Evolutionary conservation across 257 asterid species (phyloP), one percentile per base, ranked within the genome.

Genomic region (Ajuga chamaepitys): DNA sequence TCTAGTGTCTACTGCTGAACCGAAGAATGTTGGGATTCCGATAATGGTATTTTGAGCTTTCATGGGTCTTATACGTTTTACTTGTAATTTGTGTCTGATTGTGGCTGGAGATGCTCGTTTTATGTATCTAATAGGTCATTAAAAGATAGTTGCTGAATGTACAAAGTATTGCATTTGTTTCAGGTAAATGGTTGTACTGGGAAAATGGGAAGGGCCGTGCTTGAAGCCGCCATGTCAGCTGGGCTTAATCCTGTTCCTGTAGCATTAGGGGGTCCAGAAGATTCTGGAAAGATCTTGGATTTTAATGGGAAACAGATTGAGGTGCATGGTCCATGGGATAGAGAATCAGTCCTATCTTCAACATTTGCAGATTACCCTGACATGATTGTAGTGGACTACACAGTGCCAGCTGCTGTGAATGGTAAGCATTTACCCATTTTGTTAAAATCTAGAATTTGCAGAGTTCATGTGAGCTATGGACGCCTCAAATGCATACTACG

Each of bases 131-230:
- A 28, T 3, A 55, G 9, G 47, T 42, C 14, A 41, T 18, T 26
- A 22, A 32, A 50, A 32, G 57, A 51, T 26, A 45, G 12, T 9
- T 35, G 20, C 48, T 28, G 41, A 12, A 34, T 46, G 9, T 35
- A 2, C 14, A 26, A 32, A 48, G 35, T 2, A 9, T 58, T 70
- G 13, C 58, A 48, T 69, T 47, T 45, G 61, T 62, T 62, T 25
- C 59, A 92, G 98, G 95, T 92, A 58, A 92, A 89, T 75, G 96
- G 97, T 58, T 84, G 91, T 74, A 87, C 95, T 16, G 97, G 98
- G 9, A 82, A 92, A 77, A 85, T 92, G 95, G 98, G 98, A 12
- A 81, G 86, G 75, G 89, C 97, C 5, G 98, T 92, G 70, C 95
- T 92, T 28, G 96, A 92, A 73, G 95, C 97, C 6, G 95, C 95